Base-by-base conservation (phyloP, 805 yeast genomes). In the Spathaspora girioi region DNA sequence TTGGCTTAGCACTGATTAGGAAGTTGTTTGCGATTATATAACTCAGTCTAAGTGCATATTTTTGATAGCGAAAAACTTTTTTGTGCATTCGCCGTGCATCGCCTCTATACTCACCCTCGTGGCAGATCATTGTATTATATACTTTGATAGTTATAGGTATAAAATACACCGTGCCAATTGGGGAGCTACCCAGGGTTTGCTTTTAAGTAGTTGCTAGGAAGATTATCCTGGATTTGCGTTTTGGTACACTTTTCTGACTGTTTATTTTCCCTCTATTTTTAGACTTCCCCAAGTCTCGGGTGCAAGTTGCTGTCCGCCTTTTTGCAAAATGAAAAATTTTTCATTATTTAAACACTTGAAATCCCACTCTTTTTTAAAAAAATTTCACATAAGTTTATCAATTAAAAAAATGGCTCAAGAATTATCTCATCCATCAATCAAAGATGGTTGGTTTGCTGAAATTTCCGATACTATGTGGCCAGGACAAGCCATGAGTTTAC, bases 381-480 rank as follows among this genome's bases (percentile, higher is more conserved):
- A 11, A 15, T n/a, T 15, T 35, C 17, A 11, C 3, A 35, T 11
- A 3, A 4, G 18, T 14, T 20, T 12, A 42, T 10, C 19, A 9
- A n/a, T n/a, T n/a, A 14, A n/a, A 35, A 31, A 11, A 27, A 52
- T 52, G 55, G 58, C 66, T 49, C 67, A 64, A 57, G 73, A 73
- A 67, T 72, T 80, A 54, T 68, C 83, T 45, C 84, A 81, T 70
- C 84, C 84, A 35, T 68, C 80, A 49, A 72, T 80, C 63, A 78
- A 79, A 67, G 91, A 94, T 71, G 97, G 97, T 65, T 93, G 99
- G 99, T 93, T 93, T 76, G 84, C 93, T 63, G 99, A 93, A 73
- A 79, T 88, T 69, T 88, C 96, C 59, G 89, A 92, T 70, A 89
- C 96, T 67, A 87, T 90, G 89, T 93, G 97, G 96, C 98, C 99